Conservation (phyloP, 2,329 filamentous ascomycete species). For the Ambrosiella beaveri region DNA sequence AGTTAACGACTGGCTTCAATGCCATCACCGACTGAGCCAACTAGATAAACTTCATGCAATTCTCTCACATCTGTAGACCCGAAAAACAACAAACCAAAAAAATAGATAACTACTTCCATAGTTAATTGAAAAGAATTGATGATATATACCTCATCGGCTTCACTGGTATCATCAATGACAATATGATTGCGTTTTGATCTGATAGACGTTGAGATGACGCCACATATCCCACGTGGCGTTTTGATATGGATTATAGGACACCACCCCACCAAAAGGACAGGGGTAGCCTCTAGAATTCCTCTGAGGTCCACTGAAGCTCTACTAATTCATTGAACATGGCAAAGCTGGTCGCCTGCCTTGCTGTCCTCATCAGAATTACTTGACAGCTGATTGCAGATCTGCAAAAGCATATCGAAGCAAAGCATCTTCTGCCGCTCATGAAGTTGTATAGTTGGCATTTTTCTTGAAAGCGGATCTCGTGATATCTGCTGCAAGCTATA, state of each 20-base stretch:
- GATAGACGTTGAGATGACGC: background rate
- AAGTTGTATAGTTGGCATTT: background rate
- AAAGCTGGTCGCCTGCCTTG: background rate
- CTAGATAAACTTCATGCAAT: too few relatives aligned
- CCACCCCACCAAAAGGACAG: background rate
- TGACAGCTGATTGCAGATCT: background rate
- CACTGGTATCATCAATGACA: too few relatives aligned
- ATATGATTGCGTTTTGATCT: too few relatives aligned
- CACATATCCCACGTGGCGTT: background rate
- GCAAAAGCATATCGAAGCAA: background rate
- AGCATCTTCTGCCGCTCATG: background rate
- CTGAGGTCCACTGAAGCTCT: background rate
- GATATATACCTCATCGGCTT: too few relatives aligned
- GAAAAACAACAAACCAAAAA: too few relatives aligned
- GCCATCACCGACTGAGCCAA: too few relatives aligned
- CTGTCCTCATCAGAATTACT: slow-evolving; percentile 5
- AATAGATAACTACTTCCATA: too few relatives aligned
- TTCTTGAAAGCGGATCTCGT: background rate
- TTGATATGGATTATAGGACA: background rate
- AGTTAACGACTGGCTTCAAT: too few relatives aligned
- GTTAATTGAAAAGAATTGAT: too few relatives aligned
- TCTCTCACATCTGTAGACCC: too few relatives aligned
- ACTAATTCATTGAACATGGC: background rate
- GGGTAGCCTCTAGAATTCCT: background rate
- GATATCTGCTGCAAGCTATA: background rate